phyloP scores from a whole-genome alignment of 305 asterid species.

The Lippia alba region DNA sequence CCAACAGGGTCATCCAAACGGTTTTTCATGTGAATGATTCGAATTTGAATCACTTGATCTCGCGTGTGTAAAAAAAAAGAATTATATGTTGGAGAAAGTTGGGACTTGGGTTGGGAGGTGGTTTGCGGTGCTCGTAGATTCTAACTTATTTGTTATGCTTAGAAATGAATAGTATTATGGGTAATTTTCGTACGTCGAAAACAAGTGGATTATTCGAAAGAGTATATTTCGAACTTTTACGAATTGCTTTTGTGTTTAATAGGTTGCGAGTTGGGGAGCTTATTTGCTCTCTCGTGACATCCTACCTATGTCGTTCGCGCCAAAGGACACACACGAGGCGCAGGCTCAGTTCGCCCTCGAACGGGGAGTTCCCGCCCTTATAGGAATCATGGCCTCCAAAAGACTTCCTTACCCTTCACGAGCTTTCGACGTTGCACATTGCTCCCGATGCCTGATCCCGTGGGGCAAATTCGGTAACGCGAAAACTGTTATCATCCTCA shows the following conservation, averaged over 20 bases:
- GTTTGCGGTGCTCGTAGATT: neutral
- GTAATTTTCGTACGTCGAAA: neutral
- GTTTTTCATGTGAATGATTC: too few species aligned
- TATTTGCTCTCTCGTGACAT: constrained; percentile 77
- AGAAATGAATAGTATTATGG: neutral
- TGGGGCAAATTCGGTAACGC: constrained; percentile 79
- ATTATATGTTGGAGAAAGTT: neutral
- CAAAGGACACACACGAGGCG: constrained; percentile 91
- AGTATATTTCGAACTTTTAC: neutral
- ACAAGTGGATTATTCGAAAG: neutral
- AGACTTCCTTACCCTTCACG: constrained; percentile 90
- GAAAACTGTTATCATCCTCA: neutral
- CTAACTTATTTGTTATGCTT: neutral
- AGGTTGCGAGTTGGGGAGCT: constrained; percentile 99
- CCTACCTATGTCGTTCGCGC: constrained; percentile 85
- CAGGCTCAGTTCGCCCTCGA: constrained; percentile 95
- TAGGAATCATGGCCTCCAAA: constrained; percentile 77
- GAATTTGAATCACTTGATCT: too few species aligned
- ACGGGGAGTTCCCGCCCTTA: constrained; percentile 92
- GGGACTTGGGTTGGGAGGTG: neutral
- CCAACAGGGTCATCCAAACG: too few species aligned
- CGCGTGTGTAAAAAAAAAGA: too few species aligned
- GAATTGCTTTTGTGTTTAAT: neutral
- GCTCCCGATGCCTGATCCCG: constrained; percentile 93
- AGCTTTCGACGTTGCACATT: constrained; percentile 94